phyloP scores from a whole-genome alignment of 2,329 filamentous ascomycete genomes.

The Hypoxylon rubiginosum region DNA sequence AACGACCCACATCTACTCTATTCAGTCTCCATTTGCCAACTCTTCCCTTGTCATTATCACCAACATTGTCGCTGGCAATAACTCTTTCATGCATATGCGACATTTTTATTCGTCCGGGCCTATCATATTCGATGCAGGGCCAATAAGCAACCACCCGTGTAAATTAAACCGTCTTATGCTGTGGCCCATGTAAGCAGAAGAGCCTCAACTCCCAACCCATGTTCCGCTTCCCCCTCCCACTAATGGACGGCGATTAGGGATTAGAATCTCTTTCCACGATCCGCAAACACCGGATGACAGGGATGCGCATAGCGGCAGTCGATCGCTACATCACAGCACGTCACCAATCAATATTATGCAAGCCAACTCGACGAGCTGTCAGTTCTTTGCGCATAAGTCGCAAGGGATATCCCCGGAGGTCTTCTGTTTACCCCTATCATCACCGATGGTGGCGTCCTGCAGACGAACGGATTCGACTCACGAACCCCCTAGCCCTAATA shows the following conservation, averaged over 20 bases:
- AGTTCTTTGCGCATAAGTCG: conserved; percentile 11
- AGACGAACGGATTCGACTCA: conserved; percentile 23
- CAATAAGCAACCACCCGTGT: background rate
- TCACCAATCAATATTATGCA: conserved; percentile 41
- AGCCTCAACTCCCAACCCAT: conserved; percentile 15
- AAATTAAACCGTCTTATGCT: background rate
- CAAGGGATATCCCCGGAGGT: conserved; percentile 5
- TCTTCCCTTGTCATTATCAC: conserved; percentile 16
- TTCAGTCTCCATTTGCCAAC: background rate
- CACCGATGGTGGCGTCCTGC: conserved; percentile 29
- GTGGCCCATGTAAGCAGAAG: background rate
- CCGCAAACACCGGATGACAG: conserved; percentile 1
- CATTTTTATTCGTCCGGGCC: conserved; percentile 22
- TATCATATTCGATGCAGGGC: background rate
- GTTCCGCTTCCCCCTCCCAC: conserved; percentile 14
- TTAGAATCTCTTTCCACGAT: conserved; percentile 1
- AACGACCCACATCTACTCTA: conserved; percentile 7
- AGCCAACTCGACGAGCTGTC: conserved; percentile 22
- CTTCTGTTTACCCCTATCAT: conserved; percentile 17
- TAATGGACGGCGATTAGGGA: conserved; percentile 3
- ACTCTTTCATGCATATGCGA: conserved; percentile 25
- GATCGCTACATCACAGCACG: conserved; percentile 23
- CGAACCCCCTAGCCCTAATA: background rate
- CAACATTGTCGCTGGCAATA: conserved; percentile 13
- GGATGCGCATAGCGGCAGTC: conserved; percentile 19